A percentile compares a stretch with the other conserved stretches of the same genome.
These are phyloP conservation scores for Martensiomyces pterosporus DNA, from an alignment of 192 early-diverging fungal species.

Conservation along the genomic window DNA sequence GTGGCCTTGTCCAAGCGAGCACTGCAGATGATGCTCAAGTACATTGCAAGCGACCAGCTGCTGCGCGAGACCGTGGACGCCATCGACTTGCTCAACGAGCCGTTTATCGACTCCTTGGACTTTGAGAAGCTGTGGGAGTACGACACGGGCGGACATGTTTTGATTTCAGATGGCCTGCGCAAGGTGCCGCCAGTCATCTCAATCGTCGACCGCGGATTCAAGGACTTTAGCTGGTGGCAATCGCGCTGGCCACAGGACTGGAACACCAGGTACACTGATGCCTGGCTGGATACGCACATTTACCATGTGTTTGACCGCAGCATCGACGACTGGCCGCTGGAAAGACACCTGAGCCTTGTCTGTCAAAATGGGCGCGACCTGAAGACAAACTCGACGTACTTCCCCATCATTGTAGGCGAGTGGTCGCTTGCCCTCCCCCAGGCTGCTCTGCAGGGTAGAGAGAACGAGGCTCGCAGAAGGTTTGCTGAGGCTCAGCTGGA, in stretches of 20 bases:
- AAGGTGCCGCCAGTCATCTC: slow-evolving; percentile 36
- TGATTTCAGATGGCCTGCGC: slow-evolving; percentile 21
- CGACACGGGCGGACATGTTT: slow-evolving; percentile 39
- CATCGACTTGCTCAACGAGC: slow-evolving; percentile 46
- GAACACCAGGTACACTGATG: slow-evolving; percentile 40
- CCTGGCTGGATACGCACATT: slow-evolving; percentile 47
- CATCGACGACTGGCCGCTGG: slow-evolving; percentile 33
- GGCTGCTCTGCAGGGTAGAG: slow-evolving; percentile 56
- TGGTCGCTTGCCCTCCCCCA: slow-evolving; percentile 64
- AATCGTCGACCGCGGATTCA: slow-evolving; percentile 46
- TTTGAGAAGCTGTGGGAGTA: slow-evolving; percentile 50
- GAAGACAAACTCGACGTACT: slow-evolving; percentile 38
- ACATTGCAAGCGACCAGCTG: slow-evolving; percentile 48
- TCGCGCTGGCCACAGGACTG: slow-evolving; percentile 44
- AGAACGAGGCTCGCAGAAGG: slow-evolving; percentile 52
- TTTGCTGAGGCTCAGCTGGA: slow-evolving; percentile 66
- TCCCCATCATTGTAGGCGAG: slow-evolving; percentile 70
- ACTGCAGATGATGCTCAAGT: slow-evolving; percentile 51
- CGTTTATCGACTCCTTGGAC: slow-evolving; percentile 38
- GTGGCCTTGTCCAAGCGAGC: slow-evolving; percentile 53
- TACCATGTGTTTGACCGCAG: slow-evolving; percentile 52
- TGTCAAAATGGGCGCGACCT: slow-evolving; percentile 39
- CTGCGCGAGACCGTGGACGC: slow-evolving; percentile 36
- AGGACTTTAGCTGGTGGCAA: slow-evolving; percentile 48
- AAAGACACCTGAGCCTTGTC: slow-evolving; percentile 37